These are phyloP conservation scores for Cystofilobasidium bisporidii DNA, from an alignment of 768 basidiomycete species.

Conservation along the genomic window DNA sequence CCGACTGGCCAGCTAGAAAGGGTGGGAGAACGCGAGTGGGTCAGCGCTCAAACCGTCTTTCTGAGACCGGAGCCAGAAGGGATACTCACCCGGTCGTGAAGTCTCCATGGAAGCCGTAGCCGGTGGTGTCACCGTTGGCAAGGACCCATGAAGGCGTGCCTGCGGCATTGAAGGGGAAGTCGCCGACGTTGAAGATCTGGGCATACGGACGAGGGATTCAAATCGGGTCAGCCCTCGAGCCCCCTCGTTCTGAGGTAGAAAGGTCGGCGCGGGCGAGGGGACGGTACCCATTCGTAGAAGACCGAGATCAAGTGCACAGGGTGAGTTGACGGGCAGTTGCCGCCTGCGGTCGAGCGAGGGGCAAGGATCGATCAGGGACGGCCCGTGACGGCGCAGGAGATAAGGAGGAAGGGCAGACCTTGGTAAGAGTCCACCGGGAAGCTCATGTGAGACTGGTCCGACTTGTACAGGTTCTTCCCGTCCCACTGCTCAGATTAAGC, in stretches of 20 bases:
- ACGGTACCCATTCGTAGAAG: conserved; percentile 41
- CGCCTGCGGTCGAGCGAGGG: too few relatives aligned
- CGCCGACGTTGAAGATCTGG: conserved; percentile 31
- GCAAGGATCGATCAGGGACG: too few relatives aligned
- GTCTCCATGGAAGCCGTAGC: conserved; percentile 30
- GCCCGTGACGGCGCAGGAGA: too few relatives aligned
- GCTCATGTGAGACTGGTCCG: conserved; percentile 40
- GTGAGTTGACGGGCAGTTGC: conserved; percentile 29
- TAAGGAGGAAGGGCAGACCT: too few relatives aligned
- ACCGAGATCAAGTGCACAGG: conserved; percentile 39
- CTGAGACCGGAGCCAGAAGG: too few relatives aligned
- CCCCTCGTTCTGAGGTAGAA: too few relatives aligned
- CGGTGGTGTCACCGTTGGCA: conserved; percentile 38
- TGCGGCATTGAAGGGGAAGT: conserved; percentile 39
- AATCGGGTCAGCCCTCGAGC: conserved; percentile 33
- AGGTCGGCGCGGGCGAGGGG: too few relatives aligned
- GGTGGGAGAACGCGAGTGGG: conserved; percentile 36
- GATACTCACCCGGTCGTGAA: neutral
- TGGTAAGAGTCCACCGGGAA: conserved; percentile 30
- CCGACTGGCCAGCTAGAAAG: conserved; percentile 39
- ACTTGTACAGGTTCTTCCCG: conserved; percentile 41
- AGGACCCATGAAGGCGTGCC: conserved; percentile 36
- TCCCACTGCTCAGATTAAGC: conserved; percentile 36
- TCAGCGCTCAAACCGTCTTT: too few relatives aligned
- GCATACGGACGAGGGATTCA: too few relatives aligned